Evolutionary conservation across 768 basidiomycete genomes (phyloP), one percentile per base, ranked within the genome.

Genomic region (Boletus subcaerulescens): DNA sequence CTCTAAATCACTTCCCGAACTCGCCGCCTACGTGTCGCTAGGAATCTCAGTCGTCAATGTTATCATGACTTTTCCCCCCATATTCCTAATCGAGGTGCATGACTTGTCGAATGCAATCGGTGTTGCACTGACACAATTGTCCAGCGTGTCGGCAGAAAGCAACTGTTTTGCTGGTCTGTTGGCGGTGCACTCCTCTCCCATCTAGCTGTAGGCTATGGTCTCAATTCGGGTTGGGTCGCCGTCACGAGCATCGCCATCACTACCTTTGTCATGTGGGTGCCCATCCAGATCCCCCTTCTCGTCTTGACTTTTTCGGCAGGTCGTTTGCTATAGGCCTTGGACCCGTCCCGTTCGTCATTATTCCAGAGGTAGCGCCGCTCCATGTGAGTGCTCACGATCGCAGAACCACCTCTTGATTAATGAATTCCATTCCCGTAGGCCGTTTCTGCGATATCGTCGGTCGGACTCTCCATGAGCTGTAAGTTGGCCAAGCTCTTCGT

Each of bases 291-390:
- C 12, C 41, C 4, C 14, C 13, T 48, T 53, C 40, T 48, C 31
- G 5, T 36, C 41, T 53, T 53, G 36, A 56, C 35, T 7, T 38
- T 35, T 45, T 54, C 36, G 46, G 45, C 54, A 91, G 90, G 71
- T 89, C 91, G 1, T 98, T 95, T 70, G 91, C 94, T 2, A 72
- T 89, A 33, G 96, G 95, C 3, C 78, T 98, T 17, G 96, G 96
- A 1, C 94, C 96, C 2, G 74, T 98, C 33, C 95, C 96, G 0
- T 98, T 94, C 65, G 84, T 98, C 38, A 86, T 98, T 70, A 85
- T 96, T 32, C 85, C 93, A 15, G 94, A 98, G 65, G 84, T 97
- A 20, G 87, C 93, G 3, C 93, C 93, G 2, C 70, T 80, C 47
- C 80, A 88, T 62, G 92, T 88, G 68, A 57, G 89, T 76, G 43